Percentiles rank a stretch among this genome's conserved stretches.
Conservation (phyloP, 2,329 filamentous ascomycete species). For the Fusarium sp. region DNA sequence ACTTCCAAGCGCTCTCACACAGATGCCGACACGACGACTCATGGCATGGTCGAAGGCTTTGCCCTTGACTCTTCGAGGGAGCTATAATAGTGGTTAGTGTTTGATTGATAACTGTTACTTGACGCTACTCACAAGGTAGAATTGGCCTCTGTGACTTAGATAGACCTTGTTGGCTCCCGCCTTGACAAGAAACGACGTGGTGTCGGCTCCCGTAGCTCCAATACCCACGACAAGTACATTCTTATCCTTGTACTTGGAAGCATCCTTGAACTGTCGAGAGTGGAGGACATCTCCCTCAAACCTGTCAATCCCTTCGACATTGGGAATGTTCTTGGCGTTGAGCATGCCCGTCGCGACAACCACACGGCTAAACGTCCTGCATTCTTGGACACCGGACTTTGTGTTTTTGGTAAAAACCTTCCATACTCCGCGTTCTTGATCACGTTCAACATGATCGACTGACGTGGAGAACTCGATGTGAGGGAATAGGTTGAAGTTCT, state of each 20-base stretch:
- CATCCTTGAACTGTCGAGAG: conserved; percentile 49
- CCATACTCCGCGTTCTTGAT: conserved; percentile 42
- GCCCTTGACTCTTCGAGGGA: conserved; percentile 46
- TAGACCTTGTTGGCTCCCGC: conserved; percentile 51
- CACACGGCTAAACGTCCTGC: conserved; percentile 49
- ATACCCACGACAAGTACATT: conserved; percentile 59
- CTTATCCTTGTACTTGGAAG: conserved; percentile 50
- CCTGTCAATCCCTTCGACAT: conserved; percentile 50
- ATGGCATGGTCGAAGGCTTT: conserved; percentile 48
- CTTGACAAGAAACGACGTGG: conserved; percentile 45
- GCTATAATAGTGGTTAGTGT: conserved; percentile 14
- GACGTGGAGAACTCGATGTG: conserved; percentile 43
- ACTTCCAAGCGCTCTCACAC: conserved; percentile 21
- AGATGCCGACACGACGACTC: conserved; percentile 44
- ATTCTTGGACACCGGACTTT: conserved; percentile 30
- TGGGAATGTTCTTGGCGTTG: conserved; percentile 48
- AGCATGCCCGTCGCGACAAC: conserved; percentile 49
- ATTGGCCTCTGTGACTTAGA: conserved; percentile 53
- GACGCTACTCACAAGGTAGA: conserved; percentile 36
- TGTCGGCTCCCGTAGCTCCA: conserved; percentile 49
- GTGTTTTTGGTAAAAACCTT: conserved; percentile 40
- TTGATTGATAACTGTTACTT: too few relatives aligned
- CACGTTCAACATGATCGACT: conserved; percentile 42
- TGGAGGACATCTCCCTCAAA: conserved; percentile 55
- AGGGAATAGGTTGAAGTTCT: conserved; percentile 44